These are phyloP conservation scores for Cyanidiococcus yangmingshanensis DNA, from an alignment of 23 red algal genomes.

Conservation along the genomic window DNA sequence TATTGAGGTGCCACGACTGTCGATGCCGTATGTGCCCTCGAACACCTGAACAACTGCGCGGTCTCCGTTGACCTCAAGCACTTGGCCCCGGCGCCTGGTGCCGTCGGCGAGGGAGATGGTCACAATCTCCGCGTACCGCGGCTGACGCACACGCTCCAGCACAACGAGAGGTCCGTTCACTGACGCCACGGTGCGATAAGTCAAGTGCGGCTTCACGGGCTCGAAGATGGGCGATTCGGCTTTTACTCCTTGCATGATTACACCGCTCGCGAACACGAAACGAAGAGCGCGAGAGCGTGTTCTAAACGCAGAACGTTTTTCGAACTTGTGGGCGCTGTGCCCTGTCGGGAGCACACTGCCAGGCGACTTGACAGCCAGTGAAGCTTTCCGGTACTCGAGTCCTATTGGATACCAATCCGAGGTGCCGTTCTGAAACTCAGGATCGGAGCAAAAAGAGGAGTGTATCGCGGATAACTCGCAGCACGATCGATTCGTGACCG, in stretches of 20 bases:
- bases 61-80: conserved; percentile 89
- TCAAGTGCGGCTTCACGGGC: conserved; percentile 62
- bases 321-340: too few species aligned
- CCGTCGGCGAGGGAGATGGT: conserved; percentile 85
- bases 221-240: neutral
- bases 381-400: too few species aligned
- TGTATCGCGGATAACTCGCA: too few species aligned
- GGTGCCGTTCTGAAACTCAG: too few species aligned
- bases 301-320: too few species aligned
- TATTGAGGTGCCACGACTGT: conserved; percentile 65
- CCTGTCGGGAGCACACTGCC: too few species aligned
- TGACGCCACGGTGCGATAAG: conserved; percentile 80
- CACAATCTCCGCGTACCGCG: conserved; percentile 91
- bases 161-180: conserved; percentile 95
- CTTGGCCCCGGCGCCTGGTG: conserved; percentile 75
- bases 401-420: too few species aligned
- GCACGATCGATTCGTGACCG: too few species aligned
- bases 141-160: conserved; percentile 75
- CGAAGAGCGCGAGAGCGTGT: too few species aligned
- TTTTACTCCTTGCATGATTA: neutral
- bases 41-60: conserved; percentile 97
- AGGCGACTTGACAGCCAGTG: too few species aligned
- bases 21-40: conserved; percentile 95
- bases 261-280: too few species aligned
- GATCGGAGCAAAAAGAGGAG: too few species aligned